These are phyloP conservation scores for Ambrosia hybrid DNA, from an alignment of 140 eudicot genomes.

Conservation along the genomic window DNA sequence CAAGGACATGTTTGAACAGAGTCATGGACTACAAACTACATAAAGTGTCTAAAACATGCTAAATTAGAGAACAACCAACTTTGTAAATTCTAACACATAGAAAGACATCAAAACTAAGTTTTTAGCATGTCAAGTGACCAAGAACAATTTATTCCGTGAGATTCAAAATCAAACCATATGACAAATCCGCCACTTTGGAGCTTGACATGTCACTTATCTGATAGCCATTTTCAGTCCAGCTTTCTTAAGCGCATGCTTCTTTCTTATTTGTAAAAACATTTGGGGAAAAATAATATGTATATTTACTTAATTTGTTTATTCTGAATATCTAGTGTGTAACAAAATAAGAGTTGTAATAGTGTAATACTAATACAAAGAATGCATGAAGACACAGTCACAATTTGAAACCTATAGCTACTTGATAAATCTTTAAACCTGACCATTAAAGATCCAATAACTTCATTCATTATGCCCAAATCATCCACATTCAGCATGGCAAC, in stretches of 20 bases:
- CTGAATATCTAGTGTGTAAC: background rate
- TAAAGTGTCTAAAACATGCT: no score
- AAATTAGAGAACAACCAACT: no score
- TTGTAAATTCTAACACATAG: background rate
- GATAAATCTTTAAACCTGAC: no score
- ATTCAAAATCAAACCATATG: background rate
- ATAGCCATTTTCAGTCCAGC: background rate
- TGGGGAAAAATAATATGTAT: background rate
- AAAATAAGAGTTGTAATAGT: background rate
- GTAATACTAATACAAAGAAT: background rate
- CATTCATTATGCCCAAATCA: background rate
- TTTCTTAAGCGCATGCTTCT: background rate
- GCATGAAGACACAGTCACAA: background rate
- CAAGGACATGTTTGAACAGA: no score
- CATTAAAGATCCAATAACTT: slow-evolving; percentile 6
- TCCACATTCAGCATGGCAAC: background rate
- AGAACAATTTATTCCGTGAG: background rate
- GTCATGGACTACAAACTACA: no score
- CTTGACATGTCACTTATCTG: no score
- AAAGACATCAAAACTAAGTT: background rate
- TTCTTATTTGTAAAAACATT: background rate
- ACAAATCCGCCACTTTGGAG: no score
- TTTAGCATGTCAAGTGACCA: background rate
- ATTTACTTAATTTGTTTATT: background rate
- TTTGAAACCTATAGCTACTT: background rate